These are phyloP conservation scores for Phylloporus arenicola DNA, from an alignment of 768 basidiomycete genomes.

Conservation along the genomic window DNA sequence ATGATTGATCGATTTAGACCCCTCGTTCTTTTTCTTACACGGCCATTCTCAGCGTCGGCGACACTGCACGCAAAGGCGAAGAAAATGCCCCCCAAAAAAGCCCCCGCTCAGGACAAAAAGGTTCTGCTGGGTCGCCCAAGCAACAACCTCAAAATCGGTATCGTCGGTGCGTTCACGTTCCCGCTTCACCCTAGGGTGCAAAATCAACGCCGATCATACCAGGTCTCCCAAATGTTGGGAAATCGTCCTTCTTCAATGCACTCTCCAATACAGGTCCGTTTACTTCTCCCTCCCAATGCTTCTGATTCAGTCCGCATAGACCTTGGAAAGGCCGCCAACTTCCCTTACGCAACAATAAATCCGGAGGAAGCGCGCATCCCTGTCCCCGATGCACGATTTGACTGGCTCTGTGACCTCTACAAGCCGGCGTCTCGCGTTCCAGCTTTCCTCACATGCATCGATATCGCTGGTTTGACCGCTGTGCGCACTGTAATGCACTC, in stretches of 20 bases:
- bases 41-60: slow-evolving; percentile 36
- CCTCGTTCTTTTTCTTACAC: slow-evolving; percentile 13
- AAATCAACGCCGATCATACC: slow-evolving; percentile 5
- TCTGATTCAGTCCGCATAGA: slow-evolving; percentile 38
- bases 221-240: slow-evolving; percentile 96
- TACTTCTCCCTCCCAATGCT: background rate
- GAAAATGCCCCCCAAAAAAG: slow-evolving; percentile 92
- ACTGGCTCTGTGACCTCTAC: slow-evolving; percentile 89
- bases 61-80: slow-evolving; percentile 39
- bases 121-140: slow-evolving; percentile 81
- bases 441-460: slow-evolving; percentile 94
- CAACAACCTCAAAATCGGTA: slow-evolving; percentile 98
- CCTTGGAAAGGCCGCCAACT: slow-evolving; percentile 94
- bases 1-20: slow-evolving; percentile 33
- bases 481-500: slow-evolving; percentile 39
- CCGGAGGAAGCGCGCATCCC: slow-evolving; percentile 95
- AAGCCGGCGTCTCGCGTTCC: slow-evolving; percentile 86
- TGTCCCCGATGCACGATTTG: slow-evolving; percentile 90
- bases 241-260: slow-evolving; percentile 98
- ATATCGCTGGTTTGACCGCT: slow-evolving; percentile 96
- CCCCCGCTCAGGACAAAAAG: slow-evolving; percentile 73
- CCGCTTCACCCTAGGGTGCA: background rate
- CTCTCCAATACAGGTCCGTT: slow-evolving; percentile 81
- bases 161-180: slow-evolving; percentile 74
- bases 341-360: slow-evolving; percentile 92